Percentiles rank a stretch among this genome's conserved stretches.
These are phyloP conservation scores for Phytophthora europaea DNA, from an alignment of 352 stramenopile genomes.

Conservation along the genomic window DNA sequence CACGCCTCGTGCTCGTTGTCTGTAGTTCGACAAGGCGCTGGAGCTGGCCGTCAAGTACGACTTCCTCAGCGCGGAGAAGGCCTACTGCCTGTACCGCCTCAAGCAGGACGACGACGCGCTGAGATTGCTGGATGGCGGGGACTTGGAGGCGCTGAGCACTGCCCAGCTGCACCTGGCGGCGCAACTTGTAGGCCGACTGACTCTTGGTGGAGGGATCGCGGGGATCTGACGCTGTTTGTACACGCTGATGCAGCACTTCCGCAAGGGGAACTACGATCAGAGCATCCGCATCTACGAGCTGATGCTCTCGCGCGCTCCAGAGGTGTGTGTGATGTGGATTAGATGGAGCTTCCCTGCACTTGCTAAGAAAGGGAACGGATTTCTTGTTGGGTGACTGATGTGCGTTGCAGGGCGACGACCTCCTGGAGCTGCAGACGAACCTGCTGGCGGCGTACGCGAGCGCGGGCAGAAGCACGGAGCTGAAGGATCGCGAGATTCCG, in stretches of 20 bases:
- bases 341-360: background rate
- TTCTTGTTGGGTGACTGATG: constrained; percentile 19
- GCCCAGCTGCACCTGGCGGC: constrained; percentile 75
- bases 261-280: constrained; percentile 67
- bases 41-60: constrained; percentile 80
- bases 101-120: constrained; percentile 82
- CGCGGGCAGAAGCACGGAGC: constrained; percentile 60
- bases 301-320: constrained; percentile 54
- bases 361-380: background rate
- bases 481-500: constrained; percentile 60
- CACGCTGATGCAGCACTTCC: constrained; percentile 59
- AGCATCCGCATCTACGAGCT: constrained; percentile 84
- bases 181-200: constrained; percentile 57
- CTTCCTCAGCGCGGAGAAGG: constrained; percentile 69
- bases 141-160: constrained; percentile 44
- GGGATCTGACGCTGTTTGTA: constrained; percentile 6
- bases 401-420: constrained; percentile 64
- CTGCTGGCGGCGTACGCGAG: constrained; percentile 79
- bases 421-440: constrained; percentile 85
- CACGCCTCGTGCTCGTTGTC: constrained; percentile 3
- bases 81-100: constrained; percentile 86
- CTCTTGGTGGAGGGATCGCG: background rate
- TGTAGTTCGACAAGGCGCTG: constrained; percentile 87
- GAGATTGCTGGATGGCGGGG: constrained; percentile 39
- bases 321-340: constrained; percentile 27